These are phyloP conservation scores for Ceratocystis lukuohia DNA, from an alignment of 2,329 filamentous ascomycete species.

Conservation along the genomic window DNA sequence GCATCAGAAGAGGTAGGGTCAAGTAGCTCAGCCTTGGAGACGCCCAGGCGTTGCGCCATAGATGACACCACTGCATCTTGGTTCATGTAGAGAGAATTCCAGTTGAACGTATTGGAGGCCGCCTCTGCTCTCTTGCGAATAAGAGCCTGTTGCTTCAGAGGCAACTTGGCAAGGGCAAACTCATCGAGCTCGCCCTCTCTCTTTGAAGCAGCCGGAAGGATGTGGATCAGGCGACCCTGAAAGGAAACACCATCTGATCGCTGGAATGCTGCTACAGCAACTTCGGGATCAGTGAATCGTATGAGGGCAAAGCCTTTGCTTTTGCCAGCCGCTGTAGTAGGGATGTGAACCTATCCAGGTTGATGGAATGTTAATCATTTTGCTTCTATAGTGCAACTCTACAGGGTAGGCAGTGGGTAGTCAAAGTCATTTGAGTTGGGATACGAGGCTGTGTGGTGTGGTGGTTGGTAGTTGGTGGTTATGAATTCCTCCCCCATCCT, in stretches of 20 bases:
- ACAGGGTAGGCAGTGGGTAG: no score
- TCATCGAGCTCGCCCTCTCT: slow-evolving; percentile 74
- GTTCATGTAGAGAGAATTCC: slow-evolving; percentile 99
- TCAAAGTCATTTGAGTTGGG: neutral
- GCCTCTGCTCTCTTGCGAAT: slow-evolving; percentile 76
- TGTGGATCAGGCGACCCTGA: slow-evolving; percentile 82
- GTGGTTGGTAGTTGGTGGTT: no score
- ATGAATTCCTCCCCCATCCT: neutral
- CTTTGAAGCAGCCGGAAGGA: slow-evolving; percentile 73
- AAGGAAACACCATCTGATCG: slow-evolving; percentile 73
- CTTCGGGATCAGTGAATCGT: slow-evolving; percentile 57
- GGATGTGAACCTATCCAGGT: slow-evolving; percentile 63
- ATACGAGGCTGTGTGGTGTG: neutral
- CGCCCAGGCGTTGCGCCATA: slow-evolving; percentile 69
- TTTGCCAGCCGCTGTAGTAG: slow-evolving; percentile 55
- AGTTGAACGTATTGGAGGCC: slow-evolving; percentile 70
- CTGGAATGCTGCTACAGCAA: slow-evolving; percentile 67
- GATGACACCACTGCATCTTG: slow-evolving; percentile 89
- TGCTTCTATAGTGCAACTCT: neutral
- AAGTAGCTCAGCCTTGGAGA: slow-evolving; percentile 80
- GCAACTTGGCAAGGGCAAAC: slow-evolving; percentile 76
- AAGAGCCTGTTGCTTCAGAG: slow-evolving; percentile 85
- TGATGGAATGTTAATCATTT: slow-evolving; percentile 19
- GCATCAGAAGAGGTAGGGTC: slow-evolving; percentile 94
- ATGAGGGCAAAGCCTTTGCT: slow-evolving; percentile 89